Base-by-base conservation (phyloP, 2,329 filamentous ascomycete genomes). In the Penicillium sp. region DNA sequence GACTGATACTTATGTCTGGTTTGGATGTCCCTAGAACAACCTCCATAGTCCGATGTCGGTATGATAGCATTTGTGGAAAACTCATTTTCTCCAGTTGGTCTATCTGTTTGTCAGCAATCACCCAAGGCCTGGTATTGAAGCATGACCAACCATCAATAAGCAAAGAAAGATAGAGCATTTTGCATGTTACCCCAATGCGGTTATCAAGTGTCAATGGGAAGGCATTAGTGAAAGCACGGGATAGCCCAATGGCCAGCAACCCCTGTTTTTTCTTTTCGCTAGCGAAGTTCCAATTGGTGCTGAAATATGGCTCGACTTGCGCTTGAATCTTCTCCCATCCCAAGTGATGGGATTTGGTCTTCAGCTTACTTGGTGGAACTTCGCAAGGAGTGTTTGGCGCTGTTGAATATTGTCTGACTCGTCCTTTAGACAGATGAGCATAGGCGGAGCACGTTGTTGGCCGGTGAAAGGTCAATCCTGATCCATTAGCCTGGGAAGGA, bases 81-180 rank as follows among this genome's bases (percentile, higher is more conserved):
- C 48, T 53, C 60, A 63, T 60, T 42, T 58, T 62, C 11, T 61
- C 59, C 36, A 63, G 43, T 45, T 63, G 59, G 21, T 63, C 59
- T 62, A 40, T 21, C 16, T 41, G 9, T 2, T 11, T 2, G 38
- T 61, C 22, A 60, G 45, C 21, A 38, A 36, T 13, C 21, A 14
- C n/a, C 5, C 6, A 27, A 21, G 3, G 2, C 16, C 8, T 18
- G 22, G 6, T 24, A 10, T 4, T 5, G 1, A 8, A 8, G 1
- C 13, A 3, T 1, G 18, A 44, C 59, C 32, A n/a, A 63, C 59
- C 59, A 41, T 63, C 60, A 40, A 62, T 58, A 11, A 63, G 39
- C 6, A 61, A 27, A 16, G 45, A 45, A 18, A 63, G 40, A 41
- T 60, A 63, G 39, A 58, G 54, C 49, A 62, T 48, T 24, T 54